Base-by-base conservation (phyloP, 352 stramenopile species). In the Phytophthora pinifolia region DNA sequence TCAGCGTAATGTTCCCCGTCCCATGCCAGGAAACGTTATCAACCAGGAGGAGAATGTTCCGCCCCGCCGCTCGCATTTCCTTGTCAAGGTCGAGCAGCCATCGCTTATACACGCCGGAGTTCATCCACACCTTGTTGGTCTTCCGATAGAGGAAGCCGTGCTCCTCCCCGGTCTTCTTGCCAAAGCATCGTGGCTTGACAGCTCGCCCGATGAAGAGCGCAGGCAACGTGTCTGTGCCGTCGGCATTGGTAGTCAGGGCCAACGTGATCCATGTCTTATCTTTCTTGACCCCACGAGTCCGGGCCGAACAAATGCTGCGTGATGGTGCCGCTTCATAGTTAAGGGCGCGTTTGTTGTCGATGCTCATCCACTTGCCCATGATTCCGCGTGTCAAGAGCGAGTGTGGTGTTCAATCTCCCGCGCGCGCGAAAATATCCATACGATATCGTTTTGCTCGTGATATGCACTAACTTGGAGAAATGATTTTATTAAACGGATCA, bases 231-330 rank as follows among this genome's bases (percentile, higher is more conserved):
- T 54, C 43, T 12, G 12, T 47, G 12, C 12, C 44, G n/a, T 61
- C 44, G 4, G 29, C 43, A 34, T 61, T 61, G 1, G 53, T 35
- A 1, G 34, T 46, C 0, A 54, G 14, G 14, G 31, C 18, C 8
- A 61, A 18, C 4, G 36, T 48, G 6, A 61, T 49, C 3, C 53
- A 7, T 8, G 53, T 55, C 25, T 55, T 62, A 6, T 55, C 9
- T 14, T 46, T 33, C 18, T 62, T 60, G 2, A 50, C 15, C 1
- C 43, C 43, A 1, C n/a, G 42, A 2, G 22, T 32, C 0, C 14
- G 2, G 9, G 17, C 17, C 2, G 27, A 17, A 4, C 43, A 50
- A 20, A 60, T 47, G 18, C 31, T 29, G 9, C 52, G 43, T 17
- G 29, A 14, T 9, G 52, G 43, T 4, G 52, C 12, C 13, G 38